These are phyloP conservation scores for Ulota crispa DNA, from an alignment of 225 moss, liverwort and hornwort genomes.

Conservation along the genomic window DNA sequence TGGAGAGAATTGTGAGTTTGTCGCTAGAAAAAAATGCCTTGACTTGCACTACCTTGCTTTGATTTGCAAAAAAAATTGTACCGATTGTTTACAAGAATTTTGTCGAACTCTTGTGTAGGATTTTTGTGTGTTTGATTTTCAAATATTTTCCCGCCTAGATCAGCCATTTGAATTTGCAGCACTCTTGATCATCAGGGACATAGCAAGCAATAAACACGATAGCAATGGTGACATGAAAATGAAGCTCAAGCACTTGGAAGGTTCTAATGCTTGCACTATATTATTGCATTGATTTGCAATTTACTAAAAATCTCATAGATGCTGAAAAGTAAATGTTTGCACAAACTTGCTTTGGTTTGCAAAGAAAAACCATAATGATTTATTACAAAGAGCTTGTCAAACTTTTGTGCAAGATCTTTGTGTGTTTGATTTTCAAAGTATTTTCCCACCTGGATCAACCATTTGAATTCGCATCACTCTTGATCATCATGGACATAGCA, in stretches of 20 bases:
- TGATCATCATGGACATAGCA: slow-evolving; percentile 28
- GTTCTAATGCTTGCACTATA: too few species aligned
- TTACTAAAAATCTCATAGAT: too few species aligned
- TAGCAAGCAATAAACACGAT: slow-evolving; percentile 14
- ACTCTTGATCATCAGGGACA: slow-evolving; percentile 24
- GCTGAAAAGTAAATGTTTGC: too few species aligned
- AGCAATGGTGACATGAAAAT: slow-evolving; percentile 11
- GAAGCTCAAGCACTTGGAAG: slow-evolving; percentile 3
- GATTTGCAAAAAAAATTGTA: too few species aligned
- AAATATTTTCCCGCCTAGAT: neutral
- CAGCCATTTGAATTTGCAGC: too few species aligned
- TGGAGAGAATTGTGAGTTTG: too few species aligned
- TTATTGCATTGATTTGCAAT: too few species aligned
- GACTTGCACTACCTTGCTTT: too few species aligned
- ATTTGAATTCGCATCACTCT: too few species aligned
- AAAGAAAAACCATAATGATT: too few species aligned
- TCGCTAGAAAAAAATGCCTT: too few species aligned
- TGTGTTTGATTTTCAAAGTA: neutral
- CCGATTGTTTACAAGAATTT: neutral
- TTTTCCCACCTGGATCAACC: neutral
- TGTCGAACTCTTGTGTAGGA: neutral
- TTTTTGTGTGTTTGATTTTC: neutral
- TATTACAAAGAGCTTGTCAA: neutral
- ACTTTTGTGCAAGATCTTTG: neutral
- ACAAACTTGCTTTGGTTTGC: too few species aligned